Conservation (phyloP, 2,329 filamentous ascomycete genomes). For the Diaporthe ampelina region DNA sequence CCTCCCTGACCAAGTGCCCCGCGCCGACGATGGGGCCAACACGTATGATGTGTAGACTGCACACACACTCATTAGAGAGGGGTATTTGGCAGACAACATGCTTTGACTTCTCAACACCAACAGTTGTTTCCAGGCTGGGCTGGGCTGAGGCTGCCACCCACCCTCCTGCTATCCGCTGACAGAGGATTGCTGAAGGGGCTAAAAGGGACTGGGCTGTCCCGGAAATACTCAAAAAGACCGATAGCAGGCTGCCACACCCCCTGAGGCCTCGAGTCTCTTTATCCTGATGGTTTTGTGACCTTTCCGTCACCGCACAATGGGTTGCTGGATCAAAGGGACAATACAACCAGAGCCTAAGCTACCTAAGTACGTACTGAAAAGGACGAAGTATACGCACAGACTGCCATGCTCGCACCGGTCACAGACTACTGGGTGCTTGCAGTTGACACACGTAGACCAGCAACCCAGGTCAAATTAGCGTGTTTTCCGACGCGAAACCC, state of each 20-base stretch:
- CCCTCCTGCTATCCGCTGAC: neutral
- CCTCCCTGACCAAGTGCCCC: conserved; percentile 13
- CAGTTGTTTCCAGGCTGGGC: neutral
- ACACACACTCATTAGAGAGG: neutral
- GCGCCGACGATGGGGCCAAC: conserved; percentile 17
- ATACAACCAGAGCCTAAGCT: neutral
- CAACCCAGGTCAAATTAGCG: neutral
- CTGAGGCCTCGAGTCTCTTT: neutral
- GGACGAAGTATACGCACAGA: neutral
- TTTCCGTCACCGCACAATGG: neutral
- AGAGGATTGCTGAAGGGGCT: neutral
- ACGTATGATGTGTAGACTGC: conserved; percentile 7
- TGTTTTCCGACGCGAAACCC: conserved; percentile 23
- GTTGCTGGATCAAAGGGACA: conserved; percentile 21
- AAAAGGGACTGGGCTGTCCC: neutral
- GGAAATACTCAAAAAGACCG: neutral
- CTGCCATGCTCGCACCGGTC: neutral
- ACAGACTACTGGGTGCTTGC: neutral
- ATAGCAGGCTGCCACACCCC: neutral
- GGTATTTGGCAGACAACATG: neutral
- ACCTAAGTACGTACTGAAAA: too few relatives aligned
- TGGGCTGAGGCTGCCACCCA: neutral
- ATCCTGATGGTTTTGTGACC: neutral
- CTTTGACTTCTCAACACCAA: neutral
- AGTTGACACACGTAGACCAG: neutral